Percentiles rank a stretch among this genome's conserved stretches.
Conservation (phyloP, 352 stramenopile species). For the Blastocystis hominis region DNA sequence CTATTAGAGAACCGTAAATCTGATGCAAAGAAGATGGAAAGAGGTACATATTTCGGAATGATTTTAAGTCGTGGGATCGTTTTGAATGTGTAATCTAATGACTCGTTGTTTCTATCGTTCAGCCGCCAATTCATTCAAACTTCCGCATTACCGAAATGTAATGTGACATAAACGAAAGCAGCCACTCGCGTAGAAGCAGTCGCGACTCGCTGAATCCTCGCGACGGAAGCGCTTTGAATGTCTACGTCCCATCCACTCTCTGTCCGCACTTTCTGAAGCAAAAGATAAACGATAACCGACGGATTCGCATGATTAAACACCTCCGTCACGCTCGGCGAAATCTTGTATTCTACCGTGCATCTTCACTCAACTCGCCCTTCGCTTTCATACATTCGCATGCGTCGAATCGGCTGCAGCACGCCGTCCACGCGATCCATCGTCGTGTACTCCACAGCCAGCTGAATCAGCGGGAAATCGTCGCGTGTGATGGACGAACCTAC, state of each 20-base stretch:
- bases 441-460: slow-evolving; percentile 36
- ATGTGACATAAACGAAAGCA: slow-evolving; percentile 16
- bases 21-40: background rate
- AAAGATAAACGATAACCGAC: slow-evolving; percentile 10
- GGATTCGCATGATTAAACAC: slow-evolving; percentile 29
- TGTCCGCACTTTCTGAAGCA: slow-evolving; percentile 8
- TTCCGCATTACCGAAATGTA: background rate
- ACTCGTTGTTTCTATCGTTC: background rate
- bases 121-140: background rate
- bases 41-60: slow-evolving; percentile 36
- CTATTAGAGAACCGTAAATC: background rate
- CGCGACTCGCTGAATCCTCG: background rate
- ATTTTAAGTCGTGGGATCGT: slow-evolving; percentile 27
- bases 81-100: slow-evolving; percentile 21
- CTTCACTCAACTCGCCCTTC: background rate
- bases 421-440: background rate
- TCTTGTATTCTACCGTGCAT: slow-evolving; percentile 35
- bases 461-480: slow-evolving; percentile 52
- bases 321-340: background rate
- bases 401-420: background rate
- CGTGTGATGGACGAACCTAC: slow-evolving; percentile 5
- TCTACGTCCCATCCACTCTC: background rate
- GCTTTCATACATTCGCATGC: background rate
- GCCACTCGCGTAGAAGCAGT: slow-evolving; percentile 25
- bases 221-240: background rate